A percentile compares a stretch with the other conserved stretches of the same genome.
Conservation (phyloP, 805 yeast species). For the Kodamaea restingae region DNA sequence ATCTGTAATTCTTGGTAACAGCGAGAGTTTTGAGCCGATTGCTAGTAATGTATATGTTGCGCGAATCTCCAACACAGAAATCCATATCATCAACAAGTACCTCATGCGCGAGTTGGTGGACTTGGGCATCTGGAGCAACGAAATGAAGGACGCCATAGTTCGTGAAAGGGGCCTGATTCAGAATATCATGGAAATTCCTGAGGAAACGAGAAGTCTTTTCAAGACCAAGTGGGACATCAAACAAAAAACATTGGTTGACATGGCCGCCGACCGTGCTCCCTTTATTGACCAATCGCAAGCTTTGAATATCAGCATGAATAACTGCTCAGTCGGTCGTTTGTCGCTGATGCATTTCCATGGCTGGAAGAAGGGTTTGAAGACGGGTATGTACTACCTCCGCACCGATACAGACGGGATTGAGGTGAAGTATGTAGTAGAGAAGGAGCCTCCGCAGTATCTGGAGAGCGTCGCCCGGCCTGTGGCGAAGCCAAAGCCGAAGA, state of each 20-base stretch:
- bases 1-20: slow-evolving; percentile 89
- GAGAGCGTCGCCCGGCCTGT: slow-evolving; percentile 3
- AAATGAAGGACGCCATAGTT: slow-evolving; percentile 73
- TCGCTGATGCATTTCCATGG: slow-evolving; percentile 44
- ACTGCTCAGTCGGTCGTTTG: slow-evolving; percentile 36
- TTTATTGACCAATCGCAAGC: slow-evolving; percentile 57
- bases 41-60: slow-evolving; percentile 91
- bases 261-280: slow-evolving; percentile 78
- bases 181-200: slow-evolving; percentile 67
- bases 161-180: slow-evolving; percentile 84
- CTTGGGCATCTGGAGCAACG: slow-evolving; percentile 77
- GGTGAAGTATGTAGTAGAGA: slow-evolving; percentile 7
- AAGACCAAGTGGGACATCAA: slow-evolving; percentile 96
- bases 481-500: slow-evolving; percentile 4
- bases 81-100: slow-evolving; percentile 87
- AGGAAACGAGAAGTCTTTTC: slow-evolving; percentile 69
- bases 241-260: slow-evolving; percentile 77
- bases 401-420: slow-evolving; percentile 19
- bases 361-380: slow-evolving; percentile 37
- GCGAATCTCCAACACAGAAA: slow-evolving; percentile 90
- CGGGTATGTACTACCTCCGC: slow-evolving; percentile 39
- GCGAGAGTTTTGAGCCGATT: slow-evolving; percentile 94
- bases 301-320: slow-evolving; percentile 36
- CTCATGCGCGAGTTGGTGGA: slow-evolving; percentile 76
- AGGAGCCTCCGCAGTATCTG: slow-evolving; percentile 6